Evolutionary conservation across 2,329 filamentous ascomycete genomes (phyloP), one percentile per base, ranked within the genome.

Genomic region (Fusarium sp.): DNA sequence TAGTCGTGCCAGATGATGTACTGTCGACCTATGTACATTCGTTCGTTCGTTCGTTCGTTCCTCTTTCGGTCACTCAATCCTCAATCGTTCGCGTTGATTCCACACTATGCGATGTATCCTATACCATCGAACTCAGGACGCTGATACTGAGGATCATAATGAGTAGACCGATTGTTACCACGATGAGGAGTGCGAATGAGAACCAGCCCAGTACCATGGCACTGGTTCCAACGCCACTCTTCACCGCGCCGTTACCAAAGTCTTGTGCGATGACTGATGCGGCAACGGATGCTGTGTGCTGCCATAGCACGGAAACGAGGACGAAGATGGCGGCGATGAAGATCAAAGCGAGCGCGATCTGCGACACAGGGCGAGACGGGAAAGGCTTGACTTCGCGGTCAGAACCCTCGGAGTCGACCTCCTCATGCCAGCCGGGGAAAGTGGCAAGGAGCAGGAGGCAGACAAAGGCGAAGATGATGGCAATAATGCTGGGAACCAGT

Each of bases 161-260:
- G 72, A 99, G 86, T 83, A 98, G 84, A 65, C 96, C 97, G 80
- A 98, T 97, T 58, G 96, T 98, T 63, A 98, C 96, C 71, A 98
- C 93, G 78, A 99, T 97, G 74, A 99, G 88, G 63, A 98, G 84
- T 25, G 94, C 93, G 80, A 99, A 98, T 47, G 94, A 94, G 84
- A 99, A 98, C 97, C 97, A 99, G 68, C 97, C 97, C 80, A 99
- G 88, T 20, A 98, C 94, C 94, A 99, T 98, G 66, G 97, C 96
- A 42, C 93, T 94, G 58, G 94, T 95, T n/a, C 95, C 95, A 14
- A 98, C 95, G 36, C 95, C 95, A 66, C 92, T 94, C 82, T 89
- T 91, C 66, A 98, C 94, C 75, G 92, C 94, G 50, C 95, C 95
- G 82, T 98, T 98, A 38, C 93, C 95, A 75, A 98, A 90, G 80